Evolutionary conservation across 495 filamentous ascomycete genomes (phyloP), one percentile per base, ranked within the genome.

Genomic region (Tricharina praecox): DNA sequence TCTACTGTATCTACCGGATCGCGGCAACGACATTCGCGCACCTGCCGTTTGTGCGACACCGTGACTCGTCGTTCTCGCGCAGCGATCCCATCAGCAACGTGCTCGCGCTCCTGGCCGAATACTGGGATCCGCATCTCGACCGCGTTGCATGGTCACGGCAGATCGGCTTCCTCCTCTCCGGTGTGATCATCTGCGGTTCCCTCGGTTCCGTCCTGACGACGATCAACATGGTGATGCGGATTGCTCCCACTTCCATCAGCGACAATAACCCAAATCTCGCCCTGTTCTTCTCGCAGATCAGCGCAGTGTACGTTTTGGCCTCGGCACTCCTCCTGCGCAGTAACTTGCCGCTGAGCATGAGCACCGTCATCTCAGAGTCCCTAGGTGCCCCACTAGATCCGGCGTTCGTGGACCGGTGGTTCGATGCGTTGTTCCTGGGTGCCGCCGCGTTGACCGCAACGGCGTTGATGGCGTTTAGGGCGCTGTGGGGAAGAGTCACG

Each of bases 21-120:
- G 53, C 75, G 24, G 75, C 79, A 36, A 85, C 80, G 13, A 82
- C 72, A 45, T 79, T 74, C 1, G 48, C 66, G 87, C 92, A 96
- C 45, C 96, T 73, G 45, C 93, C 85, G 40, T 74, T 78, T 67
- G 93, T 86, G 87, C 88, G 95, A 62, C 94, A 94, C 19, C 90
- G 63, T 65, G 52, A 64, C 16, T 64, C 72, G 45, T 71, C 73
- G 23, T 80, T 78, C 62, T 76, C 79, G 7, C 71, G 70, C 32
- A 73, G 72, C n/a, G 82, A 86, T 59, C 81, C 81, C 13, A 78
- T 85, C 50, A 85, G 77, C 65, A 78, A 79, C 53, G 68, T 85
- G 50, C 70, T 85, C 35, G 76, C 77, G n/a, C 68, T 84, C 20
- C 56, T 85, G 10, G 79, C 80, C 10, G 73, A 74, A 45, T 74